Evolutionary conservation across 441 rosid genomes (phyloP), one percentile per base, ranked within the genome.

Genomic region (Adansonia madagascariensis): DNA sequence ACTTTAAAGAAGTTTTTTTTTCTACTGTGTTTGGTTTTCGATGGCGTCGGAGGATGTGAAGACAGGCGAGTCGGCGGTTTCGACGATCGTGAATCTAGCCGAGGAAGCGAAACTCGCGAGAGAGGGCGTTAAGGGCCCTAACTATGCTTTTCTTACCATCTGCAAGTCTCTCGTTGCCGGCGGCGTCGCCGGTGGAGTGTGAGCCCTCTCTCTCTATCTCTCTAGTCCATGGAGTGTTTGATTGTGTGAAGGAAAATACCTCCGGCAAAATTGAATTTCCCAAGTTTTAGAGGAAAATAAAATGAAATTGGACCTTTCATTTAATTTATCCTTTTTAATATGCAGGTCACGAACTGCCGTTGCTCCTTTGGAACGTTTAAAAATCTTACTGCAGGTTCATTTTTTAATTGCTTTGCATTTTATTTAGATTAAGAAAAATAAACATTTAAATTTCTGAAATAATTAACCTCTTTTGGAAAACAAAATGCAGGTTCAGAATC

Each of bases 141-240:
- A 90, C 78, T 83, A 86, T 81, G 98, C 95, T 20, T 8, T 91
- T 74, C 88, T 89, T 73, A 91, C 91, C 77, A 88, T 94, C 82
- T 89, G 93, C 96, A 96, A 94, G 85, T 96, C 99, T 70, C 91
- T 96, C 15, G 77, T 91, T 56, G 98, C 99, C n/a, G 99, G 99
- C 41, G 99, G 99, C 9, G 93, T 94, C 61, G 98, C 98, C 63
- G 99, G 99, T 60, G 99, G 98, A 87, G 92, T 96, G 99, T 96
- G 80, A 87, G 98, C 82, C 47, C 4, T 63, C 31, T 27, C 15
- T 11, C 17, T 17, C 18, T 60, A 24, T 46, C 65, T 27, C n/a
- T 60, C 9, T 57, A 46, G 4, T 24, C 18, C 20, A 1, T 6
- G 9, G 41, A 59, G 57, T 77, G 14, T 81, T 35, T 35, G 27